phyloP scores from a whole-genome alignment of 345 rosid species.

The Nephelium lappaceum region DNA sequence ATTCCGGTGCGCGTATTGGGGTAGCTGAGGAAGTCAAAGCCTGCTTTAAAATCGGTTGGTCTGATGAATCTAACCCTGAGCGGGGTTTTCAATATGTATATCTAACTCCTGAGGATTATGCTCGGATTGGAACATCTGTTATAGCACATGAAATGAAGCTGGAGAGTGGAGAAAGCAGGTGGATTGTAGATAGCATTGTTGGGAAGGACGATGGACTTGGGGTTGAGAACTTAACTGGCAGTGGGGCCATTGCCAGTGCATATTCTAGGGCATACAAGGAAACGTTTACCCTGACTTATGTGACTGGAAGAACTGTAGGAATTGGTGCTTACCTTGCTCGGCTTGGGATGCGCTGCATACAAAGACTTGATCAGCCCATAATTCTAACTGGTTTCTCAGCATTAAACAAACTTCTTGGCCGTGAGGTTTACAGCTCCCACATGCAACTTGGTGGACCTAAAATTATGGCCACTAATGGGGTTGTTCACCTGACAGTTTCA shows the following conservation, averaged over 20 bases:
- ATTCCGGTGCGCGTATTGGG: constrained; percentile 98
- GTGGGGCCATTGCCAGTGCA: constrained; percentile 99
- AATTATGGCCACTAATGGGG: constrained; percentile 99
- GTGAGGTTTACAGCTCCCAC: constrained; percentile 99
- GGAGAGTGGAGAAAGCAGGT: constrained; percentile 73
- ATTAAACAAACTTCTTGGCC: constrained; percentile 95
- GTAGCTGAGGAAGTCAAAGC: constrained; percentile 95
- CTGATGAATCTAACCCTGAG: constrained; percentile 83
- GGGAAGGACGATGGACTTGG: constrained; percentile 99
- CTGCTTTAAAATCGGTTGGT: constrained; percentile 94
- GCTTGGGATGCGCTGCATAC: constrained; percentile 98
- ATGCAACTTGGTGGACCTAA: constrained; percentile 99
- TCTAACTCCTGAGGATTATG: constrained; percentile 76
- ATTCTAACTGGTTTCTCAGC: constrained; percentile 98
- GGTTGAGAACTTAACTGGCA: constrained; percentile 93
- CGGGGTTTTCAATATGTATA: constrained; percentile 91
- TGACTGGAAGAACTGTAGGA: constrained; percentile 95
- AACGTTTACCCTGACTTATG: constrained; percentile 93
- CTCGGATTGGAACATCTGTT: constrained; percentile 72
- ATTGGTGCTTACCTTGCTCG: constrained; percentile 99
- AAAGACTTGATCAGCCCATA: constrained; percentile 98
- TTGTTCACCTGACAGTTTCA: constrained; percentile 94
- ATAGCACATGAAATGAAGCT: constrained; percentile 88
- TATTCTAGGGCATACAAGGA: constrained; percentile 97
- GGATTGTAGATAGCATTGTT: constrained; percentile 92